phyloP scores from a whole-genome alignment of 2,329 filamentous ascomycete genomes.

The Trichoderma citrinoviride region DNA sequence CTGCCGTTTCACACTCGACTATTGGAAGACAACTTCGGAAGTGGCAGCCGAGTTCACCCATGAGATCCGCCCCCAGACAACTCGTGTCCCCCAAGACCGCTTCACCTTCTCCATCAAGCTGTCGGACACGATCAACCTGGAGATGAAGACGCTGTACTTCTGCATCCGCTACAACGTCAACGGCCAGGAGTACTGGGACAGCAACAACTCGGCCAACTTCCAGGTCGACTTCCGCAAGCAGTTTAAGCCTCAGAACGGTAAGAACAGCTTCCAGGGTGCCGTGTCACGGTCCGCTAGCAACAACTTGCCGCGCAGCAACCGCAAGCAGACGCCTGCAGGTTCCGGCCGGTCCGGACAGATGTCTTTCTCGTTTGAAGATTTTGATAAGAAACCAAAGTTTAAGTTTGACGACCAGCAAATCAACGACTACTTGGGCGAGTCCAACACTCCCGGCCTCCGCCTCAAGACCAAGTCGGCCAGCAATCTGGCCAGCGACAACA shows the following conservation, averaged over 20 bases:
- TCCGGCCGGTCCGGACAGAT: conserved; percentile 53
- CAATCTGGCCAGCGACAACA: conserved; percentile 62
- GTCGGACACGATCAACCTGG: conserved; percentile 84
- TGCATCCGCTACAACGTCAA: conserved; percentile 85
- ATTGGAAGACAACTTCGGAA: conserved; percentile 98
- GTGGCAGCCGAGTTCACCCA: conserved; percentile 84
- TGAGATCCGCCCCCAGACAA: conserved; percentile 67
- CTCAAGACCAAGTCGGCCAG: conserved; percentile 67
- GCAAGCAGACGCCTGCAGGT: conserved; percentile 43
- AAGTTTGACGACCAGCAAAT: conserved; percentile 60
- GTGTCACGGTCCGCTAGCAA: conserved; percentile 47
- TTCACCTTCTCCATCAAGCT: conserved; percentile 95
- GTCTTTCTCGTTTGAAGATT: conserved; percentile 66
- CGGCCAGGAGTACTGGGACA: conserved; percentile 91
- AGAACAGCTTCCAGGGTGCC: conserved; percentile 51
- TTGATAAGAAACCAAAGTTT: conserved; percentile 59
- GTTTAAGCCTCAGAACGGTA: conserved; percentile 59
- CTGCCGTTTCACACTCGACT: conserved; percentile 94
- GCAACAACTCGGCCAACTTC: conserved; percentile 83
- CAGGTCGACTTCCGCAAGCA: conserved; percentile 91
- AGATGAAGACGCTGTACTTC: conserved; percentile 88
- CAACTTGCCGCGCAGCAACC: conserved; percentile 66
- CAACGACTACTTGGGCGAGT: conserved; percentile 62
- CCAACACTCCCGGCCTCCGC: conserved; percentile 55
- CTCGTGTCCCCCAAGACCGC: conserved; percentile 69